Evolutionary conservation across 371 early-diverging fungal genomes (phyloP), one percentile per base, ranked within the genome.

Genomic region (Mucor circinelloides): DNA sequence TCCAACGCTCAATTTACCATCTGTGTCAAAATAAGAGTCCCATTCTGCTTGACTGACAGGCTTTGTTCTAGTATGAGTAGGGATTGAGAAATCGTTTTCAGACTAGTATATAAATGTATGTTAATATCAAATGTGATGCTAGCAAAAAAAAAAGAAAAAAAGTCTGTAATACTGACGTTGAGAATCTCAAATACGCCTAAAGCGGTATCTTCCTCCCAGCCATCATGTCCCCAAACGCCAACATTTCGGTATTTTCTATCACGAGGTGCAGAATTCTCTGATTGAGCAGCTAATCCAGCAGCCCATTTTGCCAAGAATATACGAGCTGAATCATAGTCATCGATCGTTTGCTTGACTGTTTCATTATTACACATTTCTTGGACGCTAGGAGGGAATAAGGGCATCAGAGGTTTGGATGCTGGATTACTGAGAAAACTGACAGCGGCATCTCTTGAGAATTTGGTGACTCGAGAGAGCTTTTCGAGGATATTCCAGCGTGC

Each of bases 221-320:
- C 77, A 38, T 69, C 74, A 66, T 80, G 80, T 15, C 84, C 84
- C 80, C 81, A 81, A 8, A 84, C 63, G 21, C 84, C 81, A 28
- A 79, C 81, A 67, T 74, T 36, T 2, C 78, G 75, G 36, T 80
- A 80, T 40, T 72, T 68, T 56, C 67, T 64, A 3, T 84, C 81
- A 3, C 57, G 48, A 8, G 81, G 74, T 0, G 63, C 63, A 10
- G 65, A 56, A 19, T 72, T 68, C 40, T 78, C 78, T 5, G 84
- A 81, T 44, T 79, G 78, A 9, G 77, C 77, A 21, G 83, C 86
- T 28, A 84, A 74, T 27, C 88, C 89, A 0, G 90, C 89, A 0
- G 96, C 95, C 91, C 93, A 96, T 64, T 89, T 89, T 0, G 94
- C 94, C 21, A 96, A 76, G 66, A 94, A 97, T 10, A 94, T 84